A percentile compares a stretch with the other conserved stretches of the same genome.
Conservation (phyloP, 108 stramenopile species). For the Pseudonitzschia multistriata region DNA sequence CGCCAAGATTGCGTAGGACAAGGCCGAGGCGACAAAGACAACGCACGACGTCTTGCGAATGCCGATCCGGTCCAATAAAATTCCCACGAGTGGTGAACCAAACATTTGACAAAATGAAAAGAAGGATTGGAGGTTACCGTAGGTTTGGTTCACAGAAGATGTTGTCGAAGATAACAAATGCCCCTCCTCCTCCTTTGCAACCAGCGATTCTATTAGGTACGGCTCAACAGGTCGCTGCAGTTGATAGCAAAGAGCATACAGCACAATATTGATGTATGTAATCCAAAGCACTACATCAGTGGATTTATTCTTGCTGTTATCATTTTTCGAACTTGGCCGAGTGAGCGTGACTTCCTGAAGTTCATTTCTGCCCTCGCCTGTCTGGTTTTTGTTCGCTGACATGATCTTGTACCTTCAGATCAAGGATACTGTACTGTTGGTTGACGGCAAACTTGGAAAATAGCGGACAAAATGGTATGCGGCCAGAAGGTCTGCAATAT, state of each 20-base stretch:
- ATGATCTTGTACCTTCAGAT: not conserved
- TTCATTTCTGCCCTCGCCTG: not conserved
- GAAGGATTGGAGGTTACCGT: slow-evolving; percentile 75
- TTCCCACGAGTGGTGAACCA: slow-evolving; percentile 71
- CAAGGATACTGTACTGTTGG: not conserved
- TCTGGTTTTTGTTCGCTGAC: not conserved
- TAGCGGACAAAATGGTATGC: not conserved
- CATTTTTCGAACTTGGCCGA: not conserved
- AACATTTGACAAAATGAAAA: slow-evolving; percentile 64
- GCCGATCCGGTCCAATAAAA: slow-evolving; percentile 64
- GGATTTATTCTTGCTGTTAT: not conserved
- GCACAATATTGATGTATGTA: slow-evolving; percentile 70
- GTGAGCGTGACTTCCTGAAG: not conserved
- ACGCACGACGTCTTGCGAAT: slow-evolving; percentile 47
- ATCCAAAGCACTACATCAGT: slow-evolving; percentile 33
- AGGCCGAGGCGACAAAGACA: slow-evolving; percentile 61
- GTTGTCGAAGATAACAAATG: slow-evolving; percentile 18
- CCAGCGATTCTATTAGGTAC: slow-evolving; percentile 62
- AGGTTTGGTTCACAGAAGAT: slow-evolving; percentile 39
- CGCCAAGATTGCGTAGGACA: slow-evolving; percentile 64
- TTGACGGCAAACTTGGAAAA: not conserved
- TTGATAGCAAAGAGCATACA: slow-evolving; percentile 77
- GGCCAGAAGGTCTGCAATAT: too few relatives aligned
- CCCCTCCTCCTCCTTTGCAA: slow-evolving; percentile 21
- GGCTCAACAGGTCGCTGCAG: slow-evolving; percentile 81